A percentile compares a stretch with the other conserved stretches of the same genome.
Conservation (phyloP, 1,139 yeast genomes). For the Scheffersomyces insectosa region DNA sequence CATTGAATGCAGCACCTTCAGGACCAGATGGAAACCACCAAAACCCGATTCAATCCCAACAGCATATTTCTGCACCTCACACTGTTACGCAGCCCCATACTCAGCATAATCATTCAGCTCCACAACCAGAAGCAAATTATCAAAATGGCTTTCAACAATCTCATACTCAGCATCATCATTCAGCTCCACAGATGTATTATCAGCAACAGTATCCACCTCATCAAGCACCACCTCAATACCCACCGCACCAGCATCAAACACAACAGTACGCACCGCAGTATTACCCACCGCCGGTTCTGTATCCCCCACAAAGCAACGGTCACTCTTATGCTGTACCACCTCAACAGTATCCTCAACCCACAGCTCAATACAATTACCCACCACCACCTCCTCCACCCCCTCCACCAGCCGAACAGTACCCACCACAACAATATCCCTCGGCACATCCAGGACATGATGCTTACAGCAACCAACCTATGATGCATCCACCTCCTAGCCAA, state of each 20-base stretch:
- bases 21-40: background rate
- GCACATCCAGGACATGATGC: too few species aligned
- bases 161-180: constrained; percentile 11
- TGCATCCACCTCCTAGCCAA: too few species aligned
- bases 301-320: too few species aligned
- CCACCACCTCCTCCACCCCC: constrained; percentile 5
- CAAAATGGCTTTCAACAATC: constrained; percentile 7
- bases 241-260: constrained; percentile 6
- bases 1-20: too few species aligned
- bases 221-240: constrained; percentile 8
- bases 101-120: constrained; percentile 3
- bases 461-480: too few species aligned
- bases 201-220: constrained; percentile 5
- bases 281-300: constrained; percentile 2
- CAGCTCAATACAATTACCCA: constrained; percentile 1
- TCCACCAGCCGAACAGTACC: constrained; percentile 7
- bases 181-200: constrained; percentile 8
- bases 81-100: constrained; percentile 2
- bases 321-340: too few species aligned
- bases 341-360: background rate
- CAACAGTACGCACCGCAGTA: constrained; percentile 4
- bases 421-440: background rate
- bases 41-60: background rate
- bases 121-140: constrained; percentile 1
- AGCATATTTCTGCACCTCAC: constrained; percentile 1